Conservation (phyloP, 2,329 filamentous ascomycete genomes). For the Raffaelea ambrosiae region DNA sequence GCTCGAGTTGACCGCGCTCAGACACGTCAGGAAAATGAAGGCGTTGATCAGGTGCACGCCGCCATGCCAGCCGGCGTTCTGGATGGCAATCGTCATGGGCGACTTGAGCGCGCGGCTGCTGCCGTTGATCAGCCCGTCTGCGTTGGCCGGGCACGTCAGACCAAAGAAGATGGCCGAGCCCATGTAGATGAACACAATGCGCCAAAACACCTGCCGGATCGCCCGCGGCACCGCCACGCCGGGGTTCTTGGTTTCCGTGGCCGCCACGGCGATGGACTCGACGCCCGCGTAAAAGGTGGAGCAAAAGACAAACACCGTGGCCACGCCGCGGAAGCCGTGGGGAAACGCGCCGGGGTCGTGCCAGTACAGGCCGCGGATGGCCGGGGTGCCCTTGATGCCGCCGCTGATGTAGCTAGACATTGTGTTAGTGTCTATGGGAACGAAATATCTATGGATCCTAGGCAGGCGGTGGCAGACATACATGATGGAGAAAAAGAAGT, state of each 20-base stretch:
- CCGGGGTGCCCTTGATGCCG: conserved; percentile 52
- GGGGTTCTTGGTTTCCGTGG: conserved; percentile 52
- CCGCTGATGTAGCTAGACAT: conserved; percentile 54
- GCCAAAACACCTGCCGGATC: conserved; percentile 53
- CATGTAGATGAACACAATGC: conserved; percentile 57
- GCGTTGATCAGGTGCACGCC: conserved; percentile 72
- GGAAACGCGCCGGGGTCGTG: conserved; percentile 60
- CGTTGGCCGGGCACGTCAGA: conserved; percentile 63
- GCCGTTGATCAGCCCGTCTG: conserved; percentile 52
- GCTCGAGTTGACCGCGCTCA: conserved; percentile 64
- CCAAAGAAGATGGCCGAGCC: conserved; percentile 68
- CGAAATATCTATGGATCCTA: too few relatives aligned
- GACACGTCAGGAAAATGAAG: conserved; percentile 65
- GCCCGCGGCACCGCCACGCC: conserved; percentile 46
- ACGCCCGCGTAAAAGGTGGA: conserved; percentile 65
- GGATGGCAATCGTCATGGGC: conserved; percentile 65
- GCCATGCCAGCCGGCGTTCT: conserved; percentile 64
- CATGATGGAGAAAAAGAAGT: conserved; percentile 66
- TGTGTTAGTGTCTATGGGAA: too few relatives aligned
- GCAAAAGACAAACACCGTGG: conserved; percentile 60
- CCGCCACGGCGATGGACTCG: conserved; percentile 53
- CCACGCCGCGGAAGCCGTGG: conserved; percentile 58
- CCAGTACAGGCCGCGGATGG: conserved; percentile 65
- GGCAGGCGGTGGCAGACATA: too few relatives aligned
- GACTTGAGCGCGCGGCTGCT: conserved; percentile 57